A percentile compares a stretch with the other conserved stretches of the same genome.
Conservation (phyloP, 2,329 filamentous ascomycete genomes). For the Mycosphaerella sp. region DNA sequence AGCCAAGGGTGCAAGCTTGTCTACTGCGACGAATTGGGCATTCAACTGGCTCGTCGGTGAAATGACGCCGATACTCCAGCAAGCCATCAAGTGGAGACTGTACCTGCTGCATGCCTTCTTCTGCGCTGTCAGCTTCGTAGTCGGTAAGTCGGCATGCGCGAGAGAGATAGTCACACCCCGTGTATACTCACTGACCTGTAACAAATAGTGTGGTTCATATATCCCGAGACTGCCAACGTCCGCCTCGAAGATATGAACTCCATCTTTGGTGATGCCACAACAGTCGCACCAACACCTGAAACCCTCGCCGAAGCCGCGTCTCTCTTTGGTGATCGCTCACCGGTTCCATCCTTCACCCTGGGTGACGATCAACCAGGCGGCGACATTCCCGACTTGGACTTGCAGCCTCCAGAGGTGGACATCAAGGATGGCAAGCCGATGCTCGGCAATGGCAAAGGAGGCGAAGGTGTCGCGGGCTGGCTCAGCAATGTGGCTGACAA, state of each 20-base stretch:
- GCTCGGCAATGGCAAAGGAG: conserved; percentile 33
- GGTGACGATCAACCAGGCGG: conserved; percentile 33
- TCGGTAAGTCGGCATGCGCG: conserved; percentile 61
- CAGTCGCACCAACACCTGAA: conserved; percentile 70
- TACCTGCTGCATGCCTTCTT: conserved; percentile 97
- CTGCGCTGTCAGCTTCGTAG: conserved; percentile 88
- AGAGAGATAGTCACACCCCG: neutral
- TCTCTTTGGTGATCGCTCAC: conserved; percentile 69
- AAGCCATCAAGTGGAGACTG: conserved; percentile 85
- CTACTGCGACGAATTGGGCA: conserved; percentile 95
- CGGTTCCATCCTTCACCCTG: conserved; percentile 68
- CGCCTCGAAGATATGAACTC: conserved; percentile 95
- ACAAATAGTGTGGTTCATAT: conserved; percentile 81
- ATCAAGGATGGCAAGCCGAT: conserved; percentile 47
- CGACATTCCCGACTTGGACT: conserved; percentile 72
- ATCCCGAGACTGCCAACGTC: conserved; percentile 93
- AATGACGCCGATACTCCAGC: conserved; percentile 88
- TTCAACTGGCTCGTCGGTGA: conserved; percentile 98
- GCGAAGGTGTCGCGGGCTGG: conserved; percentile 61
- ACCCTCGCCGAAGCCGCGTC: conserved; percentile 75
- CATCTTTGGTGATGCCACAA: conserved; percentile 88
- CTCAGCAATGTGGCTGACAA: conserved; percentile 52
- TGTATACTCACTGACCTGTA: conserved; percentile 8
- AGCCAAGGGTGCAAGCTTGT: conserved; percentile 93
- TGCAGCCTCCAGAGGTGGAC: conserved; percentile 65